Conservation (phyloP, 1,284 basidiomycete genomes). For the Cutaneotrichosporon cavernicola region DNA sequence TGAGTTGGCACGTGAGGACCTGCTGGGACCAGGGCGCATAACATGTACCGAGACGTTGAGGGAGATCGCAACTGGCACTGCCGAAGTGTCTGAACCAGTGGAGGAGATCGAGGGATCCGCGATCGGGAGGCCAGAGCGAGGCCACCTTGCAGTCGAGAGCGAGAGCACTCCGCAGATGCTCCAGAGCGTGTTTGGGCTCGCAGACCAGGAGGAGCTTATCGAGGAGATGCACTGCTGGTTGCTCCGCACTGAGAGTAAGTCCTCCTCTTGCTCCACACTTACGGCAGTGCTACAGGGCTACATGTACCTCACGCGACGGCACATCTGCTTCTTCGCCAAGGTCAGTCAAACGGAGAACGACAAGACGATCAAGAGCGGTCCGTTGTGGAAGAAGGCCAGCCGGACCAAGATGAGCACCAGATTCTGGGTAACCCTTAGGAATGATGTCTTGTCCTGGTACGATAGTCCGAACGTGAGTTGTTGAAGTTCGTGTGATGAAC, state of each 20-base stretch:
- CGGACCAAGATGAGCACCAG: slow-evolving; percentile 84
- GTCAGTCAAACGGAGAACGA: slow-evolving; percentile 79
- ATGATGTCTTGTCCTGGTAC: slow-evolving; percentile 91
- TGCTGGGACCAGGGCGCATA: background rate
- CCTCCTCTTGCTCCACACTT: slow-evolving; percentile 5
- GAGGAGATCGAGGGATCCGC: background rate
- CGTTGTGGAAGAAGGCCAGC: slow-evolving; percentile 76
- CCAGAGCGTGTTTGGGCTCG: slow-evolving; percentile 77
- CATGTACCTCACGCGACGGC: slow-evolving; percentile 88
- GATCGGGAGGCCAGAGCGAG: background rate
- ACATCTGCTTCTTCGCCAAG: slow-evolving; percentile 95
- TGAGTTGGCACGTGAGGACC: background rate
- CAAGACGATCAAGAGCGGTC: slow-evolving; percentile 74
- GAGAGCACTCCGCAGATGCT: slow-evolving; percentile 46
- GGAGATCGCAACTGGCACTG: background rate
- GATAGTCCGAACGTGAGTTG: slow-evolving; percentile 75
- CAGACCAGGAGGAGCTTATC: slow-evolving; percentile 74
- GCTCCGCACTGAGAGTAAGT: slow-evolving; percentile 77
- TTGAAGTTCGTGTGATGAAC: background rate
- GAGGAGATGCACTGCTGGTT: slow-evolving; percentile 90
- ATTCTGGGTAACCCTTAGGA: slow-evolving; percentile 92
- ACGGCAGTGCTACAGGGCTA: slow-evolving; percentile 84
- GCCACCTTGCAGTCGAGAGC: background rate
- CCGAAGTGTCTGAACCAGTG: background rate
- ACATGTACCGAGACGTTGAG: background rate